A percentile compares a stretch with the other conserved stretches of the same genome.
Conservation (phyloP, 192 early-diverging fungal species). For the Dissophora ornata region DNA sequence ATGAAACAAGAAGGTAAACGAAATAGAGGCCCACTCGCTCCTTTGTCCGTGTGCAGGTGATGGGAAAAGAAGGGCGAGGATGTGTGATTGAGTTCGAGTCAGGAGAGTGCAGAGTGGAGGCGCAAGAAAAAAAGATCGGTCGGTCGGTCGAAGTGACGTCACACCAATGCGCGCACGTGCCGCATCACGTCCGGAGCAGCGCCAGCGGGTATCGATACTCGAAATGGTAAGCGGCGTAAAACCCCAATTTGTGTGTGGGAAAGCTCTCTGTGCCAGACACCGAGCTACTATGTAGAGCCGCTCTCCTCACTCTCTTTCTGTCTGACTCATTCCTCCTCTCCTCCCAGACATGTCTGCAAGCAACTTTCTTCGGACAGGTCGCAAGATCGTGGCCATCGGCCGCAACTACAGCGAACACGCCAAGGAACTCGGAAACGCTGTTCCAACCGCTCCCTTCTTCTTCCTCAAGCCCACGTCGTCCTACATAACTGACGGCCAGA, state of each 20-base stretch:
- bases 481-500: constrained; percentile 72
- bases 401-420: constrained; percentile 95
- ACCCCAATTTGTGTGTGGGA: too few species aligned
- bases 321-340: background rate
- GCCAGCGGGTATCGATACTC: too few species aligned
- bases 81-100: too few species aligned
- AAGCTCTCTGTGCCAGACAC: too few species aligned
- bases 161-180: too few species aligned
- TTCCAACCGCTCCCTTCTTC: constrained; percentile 89
- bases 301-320: background rate
- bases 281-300: too few species aligned
- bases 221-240: too few species aligned
- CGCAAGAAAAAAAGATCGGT: background rate
- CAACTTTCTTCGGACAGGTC: constrained; percentile 65
- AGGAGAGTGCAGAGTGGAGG: too few species aligned
- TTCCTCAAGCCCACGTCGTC: constrained; percentile 95
- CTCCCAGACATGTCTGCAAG: constrained; percentile 37
- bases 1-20: background rate
- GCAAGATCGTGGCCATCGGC: constrained; percentile 97
- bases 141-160: too few species aligned
- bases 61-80: background rate
- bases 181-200: too few species aligned
- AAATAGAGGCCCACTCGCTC: too few species aligned
- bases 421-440: constrained; percentile 90
- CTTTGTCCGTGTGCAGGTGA: background rate